Base-by-base conservation (phyloP, 129 eudicot genomes). In the Deinandra increscens region DNA sequence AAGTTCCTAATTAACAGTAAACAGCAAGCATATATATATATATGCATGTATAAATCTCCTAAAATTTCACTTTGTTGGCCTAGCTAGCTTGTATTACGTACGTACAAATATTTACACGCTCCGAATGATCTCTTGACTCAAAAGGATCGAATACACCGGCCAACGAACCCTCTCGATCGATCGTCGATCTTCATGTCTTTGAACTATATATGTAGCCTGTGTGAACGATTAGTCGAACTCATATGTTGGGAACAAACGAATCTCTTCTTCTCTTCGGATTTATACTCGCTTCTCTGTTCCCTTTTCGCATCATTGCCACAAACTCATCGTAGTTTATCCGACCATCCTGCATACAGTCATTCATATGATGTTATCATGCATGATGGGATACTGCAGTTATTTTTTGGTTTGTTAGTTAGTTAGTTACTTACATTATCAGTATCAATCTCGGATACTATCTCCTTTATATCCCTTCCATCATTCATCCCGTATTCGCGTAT, bases 341-440 rank as follows among this genome's bases (percentile, higher is more conserved):
- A 14, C 97, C 97, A 78, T 91, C 97, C 96, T 91, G 80, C 75
- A n/a, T n/a, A n/a, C n/a, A n/a, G n/a, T n/a, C n/a, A n/a, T n/a
- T n/a, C n/a, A n/a, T n/a, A n/a, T n/a, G n/a, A n/a, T n/a, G n/a
- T n/a, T n/a, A n/a, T n/a, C n/a, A n/a, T n/a, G n/a, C n/a, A n/a
- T n/a, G n/a, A n/a, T n/a, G n/a, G n/a, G n/a, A n/a, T n/a, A n/a
- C n/a, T n/a, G n/a, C n/a, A n/a, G n/a, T n/a, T n/a, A n/a, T n/a
- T n/a, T n/a, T n/a, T n/a, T n/a, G n/a, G n/a, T n/a, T n/a, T n/a
- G n/a, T n/a, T n/a, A n/a, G n/a, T n/a, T n/a, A n/a, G 31, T 26
- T 26, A 26, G 5, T 60, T 51, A 74, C 96, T 84, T 84, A 89
- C 96, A 68, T 89, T 75, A 61, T 89, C 96, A 0, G 81, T 43